A percentile compares a stretch with the other conserved stretches of the same genome.
phyloP scores from a whole-genome alignment of 768 basidiomycete species.

The Trichaptum fuscoviolaceum region DNA sequence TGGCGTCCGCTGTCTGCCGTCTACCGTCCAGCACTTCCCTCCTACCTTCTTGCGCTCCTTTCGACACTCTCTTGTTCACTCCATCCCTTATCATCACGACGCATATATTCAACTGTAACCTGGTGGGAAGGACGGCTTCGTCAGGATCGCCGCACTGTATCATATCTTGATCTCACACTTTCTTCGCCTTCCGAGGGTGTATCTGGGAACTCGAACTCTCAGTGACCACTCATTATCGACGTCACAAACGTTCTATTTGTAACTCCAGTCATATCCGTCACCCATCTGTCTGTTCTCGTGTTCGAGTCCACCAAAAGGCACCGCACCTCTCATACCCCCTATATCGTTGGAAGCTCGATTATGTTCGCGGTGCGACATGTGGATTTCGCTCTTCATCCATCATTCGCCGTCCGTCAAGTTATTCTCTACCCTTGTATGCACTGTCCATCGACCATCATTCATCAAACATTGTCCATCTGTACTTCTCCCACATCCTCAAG shows the following conservation, averaged over 20 bases:
- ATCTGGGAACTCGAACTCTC: neutral
- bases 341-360: too few species aligned
- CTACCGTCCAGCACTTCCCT: neutral
- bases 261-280: too few species aligned
- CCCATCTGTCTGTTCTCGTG: too few species aligned
- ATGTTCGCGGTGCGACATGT: too few species aligned
- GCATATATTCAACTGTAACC: neutral
- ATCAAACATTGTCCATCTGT: too few species aligned
- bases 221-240: neutral
- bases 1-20: neutral
- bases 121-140: neutral
- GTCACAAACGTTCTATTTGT: neutral
- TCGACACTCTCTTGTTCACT: neutral
- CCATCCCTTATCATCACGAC: neutral
- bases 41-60: neutral
- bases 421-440: too few species aligned
- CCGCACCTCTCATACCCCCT: too few species aligned
- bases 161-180: neutral
- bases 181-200: neutral
- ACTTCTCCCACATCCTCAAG: neutral
- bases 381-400: too few species aligned
- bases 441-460: too few species aligned
- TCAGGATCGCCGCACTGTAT: neutral
- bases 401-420: too few species aligned
- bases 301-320: too few species aligned